phyloP scores from a whole-genome alignment of 2,329 filamentous ascomycete genomes.

The Fusarium nanum region DNA sequence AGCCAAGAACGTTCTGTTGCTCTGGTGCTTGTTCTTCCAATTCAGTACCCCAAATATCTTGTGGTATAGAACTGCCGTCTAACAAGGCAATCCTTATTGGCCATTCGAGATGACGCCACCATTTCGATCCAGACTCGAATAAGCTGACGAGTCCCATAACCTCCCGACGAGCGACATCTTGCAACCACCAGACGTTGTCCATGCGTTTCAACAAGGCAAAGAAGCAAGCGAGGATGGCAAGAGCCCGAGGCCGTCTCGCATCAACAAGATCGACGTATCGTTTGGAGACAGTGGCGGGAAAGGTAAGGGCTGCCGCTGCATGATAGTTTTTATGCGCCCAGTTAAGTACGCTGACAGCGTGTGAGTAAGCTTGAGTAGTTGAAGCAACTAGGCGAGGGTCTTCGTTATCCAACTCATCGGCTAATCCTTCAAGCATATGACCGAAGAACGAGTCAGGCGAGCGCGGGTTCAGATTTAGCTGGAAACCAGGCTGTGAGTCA shows the following conservation, averaged over 20 bases:
- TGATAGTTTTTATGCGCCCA: conserved; percentile 73
- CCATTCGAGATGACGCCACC: conserved; percentile 73
- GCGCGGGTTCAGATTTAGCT: conserved; percentile 67
- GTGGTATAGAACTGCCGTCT: conserved; percentile 64
- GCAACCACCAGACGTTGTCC: conserved; percentile 75
- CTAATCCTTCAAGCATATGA: conserved; percentile 67
- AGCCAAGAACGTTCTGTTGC: conserved; percentile 51
- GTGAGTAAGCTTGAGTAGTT: conserved; percentile 67
- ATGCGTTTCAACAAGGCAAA: conserved; percentile 73
- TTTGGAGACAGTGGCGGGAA: conserved; percentile 72
- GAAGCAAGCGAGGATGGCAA: conserved; percentile 74
- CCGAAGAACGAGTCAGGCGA: conserved; percentile 68
- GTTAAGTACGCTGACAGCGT: conserved; percentile 73
- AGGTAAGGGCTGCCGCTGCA: conserved; percentile 68
- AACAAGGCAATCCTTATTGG: conserved; percentile 69
- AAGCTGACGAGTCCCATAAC: conserved; percentile 71
- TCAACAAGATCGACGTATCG: conserved; percentile 71
- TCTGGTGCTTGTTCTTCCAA: conserved; percentile 57
- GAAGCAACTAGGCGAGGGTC: conserved; percentile 47
- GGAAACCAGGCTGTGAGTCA: conserved; percentile 71
- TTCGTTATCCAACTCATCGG: conserved; percentile 63
- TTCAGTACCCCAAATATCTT: conserved; percentile 68
- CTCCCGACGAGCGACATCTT: conserved; percentile 73
- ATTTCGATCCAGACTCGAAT: conserved; percentile 68
- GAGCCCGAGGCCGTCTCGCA: conserved; percentile 68